Evolutionary conservation across 2,329 filamentous ascomycete species (phyloP), one percentile per base, ranked within the genome.

Genomic region (Podosphaera aphanis): DNA sequence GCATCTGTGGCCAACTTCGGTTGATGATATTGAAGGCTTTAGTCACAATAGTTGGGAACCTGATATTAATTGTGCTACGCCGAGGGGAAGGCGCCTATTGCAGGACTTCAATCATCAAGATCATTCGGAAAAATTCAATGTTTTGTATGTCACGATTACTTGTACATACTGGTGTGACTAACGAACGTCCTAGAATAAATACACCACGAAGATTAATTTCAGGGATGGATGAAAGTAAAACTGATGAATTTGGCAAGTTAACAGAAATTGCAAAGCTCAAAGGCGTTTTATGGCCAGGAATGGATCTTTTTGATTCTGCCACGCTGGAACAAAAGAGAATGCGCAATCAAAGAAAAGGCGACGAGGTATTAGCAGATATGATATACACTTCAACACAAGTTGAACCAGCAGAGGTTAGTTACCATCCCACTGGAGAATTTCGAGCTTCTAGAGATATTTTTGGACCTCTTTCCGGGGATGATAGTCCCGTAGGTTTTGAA

Each of bases 271-370:
- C 56, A 8, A 57, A 54, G 38, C 66, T 85, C 45, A 86, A 86
- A 59, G 81, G 81, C 2, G 64, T 77, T n/a, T 65, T 74, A 41
- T 84, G 77, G 68, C 77, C 78, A 2, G 82, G 82, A 16, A 86
- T 86, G 81, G 71, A 73, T 45, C 68, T 83, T n/a, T 85, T 86
- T 57, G 82, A 88, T 59, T 75, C 82, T 45, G 82, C 82, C 3
- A 81, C 77, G 3, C 70, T 75, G 15, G 73, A 79, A 49, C 79
- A 81, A 68, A 78, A 74, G 53, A 70, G 77, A 40, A 82, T 74
- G 62, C 69, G 82, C 44, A 86, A 86, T 57, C 82, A 88, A 61
- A 75, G 79, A 54, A 88, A 88, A 59, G 73, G 78, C 46, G 68
- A 66, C n/a, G 77, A 74, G 1, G 75, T 83, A n/a, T 63, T 84